Percentiles rank a stretch among this genome's conserved stretches.
phyloP scores from a whole-genome alignment of 176 grass and related monocot species.

The Neostapfia colusana region DNA sequence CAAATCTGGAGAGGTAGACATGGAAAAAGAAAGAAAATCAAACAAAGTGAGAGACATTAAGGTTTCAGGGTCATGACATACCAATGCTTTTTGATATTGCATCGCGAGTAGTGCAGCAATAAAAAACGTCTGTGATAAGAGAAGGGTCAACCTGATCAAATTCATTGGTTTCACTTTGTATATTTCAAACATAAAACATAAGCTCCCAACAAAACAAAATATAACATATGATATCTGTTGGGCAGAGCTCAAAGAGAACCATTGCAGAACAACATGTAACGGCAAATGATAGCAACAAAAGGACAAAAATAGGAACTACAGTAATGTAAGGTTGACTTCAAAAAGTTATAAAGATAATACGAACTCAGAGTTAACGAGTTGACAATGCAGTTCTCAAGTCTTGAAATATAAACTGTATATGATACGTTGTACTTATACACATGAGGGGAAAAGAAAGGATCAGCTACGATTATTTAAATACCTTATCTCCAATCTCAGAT shows the following conservation, averaged over 20 bases:
- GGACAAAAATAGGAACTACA: not conserved
- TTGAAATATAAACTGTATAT: conserved; percentile 23
- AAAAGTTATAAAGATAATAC: not conserved
- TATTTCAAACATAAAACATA: conserved; percentile 2
- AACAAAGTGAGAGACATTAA: not conserved
- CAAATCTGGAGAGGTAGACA: conserved; percentile 8
- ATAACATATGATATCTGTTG: not conserved
- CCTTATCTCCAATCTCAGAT: conserved; percentile 98
- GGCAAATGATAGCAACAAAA: not conserved
- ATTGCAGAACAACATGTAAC: not conserved
- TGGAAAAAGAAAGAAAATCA: not conserved
- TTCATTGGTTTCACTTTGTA: conserved; percentile 23
- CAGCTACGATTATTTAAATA: conserved; percentile 31
- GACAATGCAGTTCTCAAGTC: not conserved
- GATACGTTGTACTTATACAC: not conserved
- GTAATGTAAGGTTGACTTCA: not conserved
- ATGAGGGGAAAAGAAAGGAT: not conserved
- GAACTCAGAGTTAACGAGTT: not conserved
- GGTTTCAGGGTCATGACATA: conserved; percentile 37
- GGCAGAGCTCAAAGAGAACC: not conserved
- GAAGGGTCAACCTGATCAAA: conserved; percentile 19
- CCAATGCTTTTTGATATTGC: conserved; percentile 92
- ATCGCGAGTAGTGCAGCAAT: conserved; percentile 91
- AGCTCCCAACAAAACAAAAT: not conserved
- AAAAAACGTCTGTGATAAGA: conserved; percentile 86